Percentiles rank a stretch among this genome's conserved stretches.
Conservation (phyloP, 805 yeast genomes). For the Peterozyma toletana region DNA sequence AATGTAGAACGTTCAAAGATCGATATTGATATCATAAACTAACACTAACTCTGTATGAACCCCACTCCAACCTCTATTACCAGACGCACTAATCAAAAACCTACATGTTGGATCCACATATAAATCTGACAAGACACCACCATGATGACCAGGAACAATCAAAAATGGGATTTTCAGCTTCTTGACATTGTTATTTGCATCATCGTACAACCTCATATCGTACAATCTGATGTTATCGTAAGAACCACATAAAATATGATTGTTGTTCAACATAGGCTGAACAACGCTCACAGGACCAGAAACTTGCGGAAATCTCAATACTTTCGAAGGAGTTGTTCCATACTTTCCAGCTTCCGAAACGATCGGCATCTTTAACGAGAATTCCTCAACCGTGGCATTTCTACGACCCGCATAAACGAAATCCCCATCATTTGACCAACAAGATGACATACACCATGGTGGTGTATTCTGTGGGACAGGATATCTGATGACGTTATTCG, state of each 20-base stretch:
- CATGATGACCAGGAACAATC: slow-evolving; percentile 95
- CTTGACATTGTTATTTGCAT: slow-evolving; percentile 18
- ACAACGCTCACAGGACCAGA: slow-evolving; percentile 89
- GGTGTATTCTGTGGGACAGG: slow-evolving; percentile 62
- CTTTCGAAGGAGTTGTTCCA: slow-evolving; percentile 44
- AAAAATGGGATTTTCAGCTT: slow-evolving; percentile 63
- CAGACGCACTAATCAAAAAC: slow-evolving; percentile 86
- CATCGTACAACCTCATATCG: slow-evolving; percentile 49
- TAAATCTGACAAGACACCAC: slow-evolving; percentile 76
- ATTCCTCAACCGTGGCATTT: slow-evolving; percentile 79
- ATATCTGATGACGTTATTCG: slow-evolving; percentile 15
- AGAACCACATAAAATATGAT: slow-evolving; percentile 81
- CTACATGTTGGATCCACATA: slow-evolving; percentile 82
- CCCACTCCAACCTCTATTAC: slow-evolving; percentile 95
- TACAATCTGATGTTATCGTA: slow-evolving; percentile 84
- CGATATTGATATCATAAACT: slow-evolving; percentile 67
- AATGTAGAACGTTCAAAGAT: background rate
- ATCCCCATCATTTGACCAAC: slow-evolving; percentile 85
- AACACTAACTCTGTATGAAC: slow-evolving; percentile 71
- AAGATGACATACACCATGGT: slow-evolving; percentile 90
- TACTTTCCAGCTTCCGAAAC: slow-evolving; percentile 15
- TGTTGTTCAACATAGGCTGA: slow-evolving; percentile 70
- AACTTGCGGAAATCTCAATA: slow-evolving; percentile 71
- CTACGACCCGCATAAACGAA: slow-evolving; percentile 79
- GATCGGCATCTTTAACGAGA: slow-evolving; percentile 53